A percentile compares a stretch with the other conserved stretches of the same genome.
phyloP scores from a whole-genome alignment of 257 asterid species.

The Phtheirospermum japonicum region DNA sequence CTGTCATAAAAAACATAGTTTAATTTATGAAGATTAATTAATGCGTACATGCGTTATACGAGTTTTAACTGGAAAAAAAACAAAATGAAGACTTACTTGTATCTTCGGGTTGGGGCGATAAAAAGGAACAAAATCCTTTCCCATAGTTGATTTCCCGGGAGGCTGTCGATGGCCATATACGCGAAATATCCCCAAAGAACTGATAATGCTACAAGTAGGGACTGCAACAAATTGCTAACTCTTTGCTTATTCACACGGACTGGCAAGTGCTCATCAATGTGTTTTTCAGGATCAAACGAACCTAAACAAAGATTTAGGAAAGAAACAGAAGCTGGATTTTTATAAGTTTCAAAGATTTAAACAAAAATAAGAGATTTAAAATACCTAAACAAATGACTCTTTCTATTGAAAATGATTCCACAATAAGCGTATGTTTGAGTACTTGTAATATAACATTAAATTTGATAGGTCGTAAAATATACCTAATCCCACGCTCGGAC shows the following conservation, averaged over 20 bases:
- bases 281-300: slow-evolving; percentile 43
- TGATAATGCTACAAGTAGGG: slow-evolving; percentile 50
- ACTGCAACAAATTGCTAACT: slow-evolving; percentile 59
- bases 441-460: no score
- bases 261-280: slow-evolving; percentile 49
- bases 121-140: slow-evolving; percentile 51
- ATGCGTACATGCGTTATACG: no score
- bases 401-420: no score
- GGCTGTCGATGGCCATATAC: slow-evolving; percentile 72
- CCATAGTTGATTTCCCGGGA: slow-evolving; percentile 64
- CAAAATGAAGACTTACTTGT: slow-evolving; percentile 49
- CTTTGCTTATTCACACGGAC: slow-evolving; percentile 67
- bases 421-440: no score
- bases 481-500: neutral
- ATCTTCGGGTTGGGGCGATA: slow-evolving; percentile 47
- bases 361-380: no score
- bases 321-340: no score
- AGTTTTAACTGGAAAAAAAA: no score
- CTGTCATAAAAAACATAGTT: no score
- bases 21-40: no score
- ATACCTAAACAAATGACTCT: no score
- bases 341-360: no score
- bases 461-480: neutral
- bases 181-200: slow-evolving; percentile 69
- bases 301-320: no score